Base-by-base conservation (phyloP, 306 rosid genomes). In the Amphicarpaea edgeworthii region DNA sequence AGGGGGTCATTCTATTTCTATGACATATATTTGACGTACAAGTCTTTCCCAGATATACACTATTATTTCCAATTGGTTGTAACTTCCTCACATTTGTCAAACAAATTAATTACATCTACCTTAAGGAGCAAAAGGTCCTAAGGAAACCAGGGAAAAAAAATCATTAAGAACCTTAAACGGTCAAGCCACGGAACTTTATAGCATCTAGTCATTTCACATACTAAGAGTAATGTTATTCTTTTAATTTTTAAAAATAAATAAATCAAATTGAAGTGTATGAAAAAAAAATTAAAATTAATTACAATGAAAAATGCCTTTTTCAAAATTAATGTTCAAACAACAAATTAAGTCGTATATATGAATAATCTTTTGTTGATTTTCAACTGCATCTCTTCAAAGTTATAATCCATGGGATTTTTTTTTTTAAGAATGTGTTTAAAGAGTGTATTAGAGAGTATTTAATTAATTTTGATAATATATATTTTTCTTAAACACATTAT, bases 61-160 rank as follows among this genome's bases (percentile, higher is more conserved):
- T 12, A 1, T 9, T 40, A 51, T 16, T 55, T 38, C 68, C 60
- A 68, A 68, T 54, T 43, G 60, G 60, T 77, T 77, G 75, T 72
- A 77, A 68, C 81, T 57, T 77, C 76, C 76, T 38, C 59, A 16
- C 14, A 8, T 6, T 67, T 47, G 71, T 80, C 76, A 74, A 57
- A 58, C 28, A 37, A 6, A 41, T 41, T n/a, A 68, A 21, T 43
- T 43, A 26, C 41, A 76, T 11, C n/a, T 53, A 50, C 38, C 23
- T 21, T 45, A 14, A 43, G 70, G 17, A 26, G 3, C 45, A 58
- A 53, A 28, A 2, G 42, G 40, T 68, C 51, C 40, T 43, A 21
- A 50, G 15, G 20, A 38, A 58, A 23, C 60, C 2, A 28, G 7
- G 7, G 6, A n/a, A 20, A 6, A 16, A 42, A 42, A 55, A 28